These are phyloP conservation scores for Colletotrichum sp. DNA, from an alignment of 2,329 filamentous ascomycete genomes.

Conservation along the genomic window DNA sequence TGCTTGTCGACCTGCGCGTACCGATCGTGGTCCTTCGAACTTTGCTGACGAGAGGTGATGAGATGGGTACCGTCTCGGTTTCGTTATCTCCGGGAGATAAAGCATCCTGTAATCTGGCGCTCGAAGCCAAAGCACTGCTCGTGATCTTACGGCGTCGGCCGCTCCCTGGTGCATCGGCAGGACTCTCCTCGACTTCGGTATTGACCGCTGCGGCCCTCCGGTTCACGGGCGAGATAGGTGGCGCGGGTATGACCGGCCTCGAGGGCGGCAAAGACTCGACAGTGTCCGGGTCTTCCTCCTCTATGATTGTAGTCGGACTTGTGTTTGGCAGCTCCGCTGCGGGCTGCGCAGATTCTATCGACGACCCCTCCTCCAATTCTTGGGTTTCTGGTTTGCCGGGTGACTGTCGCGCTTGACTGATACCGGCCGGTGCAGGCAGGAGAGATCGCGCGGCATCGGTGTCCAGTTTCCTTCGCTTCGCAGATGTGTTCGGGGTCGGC, in stretches of 20 bases:
- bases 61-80: slow-evolving; percentile 31
- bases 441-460: background rate
- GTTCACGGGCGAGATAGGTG: background rate
- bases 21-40: slow-evolving; percentile 37
- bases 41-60: slow-evolving; percentile 51
- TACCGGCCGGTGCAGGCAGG: slow-evolving; percentile 13
- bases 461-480: slow-evolving; percentile 48
- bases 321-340: background rate
- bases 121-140: slow-evolving; percentile 41
- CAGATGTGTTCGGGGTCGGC: slow-evolving; percentile 52
- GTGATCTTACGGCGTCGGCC: slow-evolving; percentile 51
- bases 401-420: background rate
- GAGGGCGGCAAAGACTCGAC: slow-evolving; percentile 10
- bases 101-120: slow-evolving; percentile 46
- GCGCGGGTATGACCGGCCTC: slow-evolving; percentile 5
- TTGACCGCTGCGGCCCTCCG: slow-evolving; percentile 9
- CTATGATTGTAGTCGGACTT: slow-evolving; percentile 21
- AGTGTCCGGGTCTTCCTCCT: background rate
- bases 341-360: slow-evolving; percentile 26
- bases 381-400: slow-evolving; percentile 27
- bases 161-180: slow-evolving; percentile 59
- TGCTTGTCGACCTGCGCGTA: slow-evolving; percentile 35
- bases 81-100: slow-evolving; percentile 34
- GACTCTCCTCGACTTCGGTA: slow-evolving; percentile 59
- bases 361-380: slow-evolving; percentile 32